phyloP scores from a whole-genome alignment of 2,329 filamentous ascomycete genomes.

The Ascomycota sp. region DNA sequence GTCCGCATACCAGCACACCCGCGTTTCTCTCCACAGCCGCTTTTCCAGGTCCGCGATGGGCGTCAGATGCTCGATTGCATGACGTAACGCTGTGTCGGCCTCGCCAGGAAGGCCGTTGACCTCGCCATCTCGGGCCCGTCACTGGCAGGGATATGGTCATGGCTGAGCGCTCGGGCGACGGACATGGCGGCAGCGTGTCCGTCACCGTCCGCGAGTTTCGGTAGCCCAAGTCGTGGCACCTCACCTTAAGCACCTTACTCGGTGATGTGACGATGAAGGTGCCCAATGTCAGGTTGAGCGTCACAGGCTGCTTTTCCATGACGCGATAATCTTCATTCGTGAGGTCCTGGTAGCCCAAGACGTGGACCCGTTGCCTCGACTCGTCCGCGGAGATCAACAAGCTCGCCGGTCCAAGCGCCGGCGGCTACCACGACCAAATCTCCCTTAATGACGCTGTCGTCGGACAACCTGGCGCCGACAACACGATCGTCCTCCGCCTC shows the following conservation, averaged over 20 bases:
- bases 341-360: conserved; percentile 57
- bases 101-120: conserved; percentile 33
- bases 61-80: conserved; percentile 38
- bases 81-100: conserved; percentile 39
- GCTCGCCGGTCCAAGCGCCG: conserved; percentile 65
- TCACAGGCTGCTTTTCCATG: conserved; percentile 46
- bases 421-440: conserved; percentile 64
- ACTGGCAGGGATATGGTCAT: conserved; percentile 16
- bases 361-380: conserved; percentile 67
- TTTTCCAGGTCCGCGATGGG: conserved; percentile 32
- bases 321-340: conserved; percentile 46
- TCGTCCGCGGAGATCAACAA: conserved; percentile 60
- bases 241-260: conserved; percentile 43
- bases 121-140: conserved; percentile 18
- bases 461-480: conserved; percentile 29
- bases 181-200: conserved; percentile 12
- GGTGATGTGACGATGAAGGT: conserved; percentile 56
- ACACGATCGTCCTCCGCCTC: conserved; percentile 18
- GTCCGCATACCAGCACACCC: conserved; percentile 61
- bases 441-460: conserved; percentile 24
- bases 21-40: conserved; percentile 38
- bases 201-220: conserved; percentile 25
- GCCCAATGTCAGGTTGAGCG: conserved; percentile 50
- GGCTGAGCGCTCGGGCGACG: conserved; percentile 7
- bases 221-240: conserved; percentile 50